A percentile compares a stretch with the other conserved stretches of the same genome.
These are phyloP conservation scores for Pholiota adiposa DNA, from an alignment of 1,284 basidiomycete genomes.

Conservation along the genomic window DNA sequence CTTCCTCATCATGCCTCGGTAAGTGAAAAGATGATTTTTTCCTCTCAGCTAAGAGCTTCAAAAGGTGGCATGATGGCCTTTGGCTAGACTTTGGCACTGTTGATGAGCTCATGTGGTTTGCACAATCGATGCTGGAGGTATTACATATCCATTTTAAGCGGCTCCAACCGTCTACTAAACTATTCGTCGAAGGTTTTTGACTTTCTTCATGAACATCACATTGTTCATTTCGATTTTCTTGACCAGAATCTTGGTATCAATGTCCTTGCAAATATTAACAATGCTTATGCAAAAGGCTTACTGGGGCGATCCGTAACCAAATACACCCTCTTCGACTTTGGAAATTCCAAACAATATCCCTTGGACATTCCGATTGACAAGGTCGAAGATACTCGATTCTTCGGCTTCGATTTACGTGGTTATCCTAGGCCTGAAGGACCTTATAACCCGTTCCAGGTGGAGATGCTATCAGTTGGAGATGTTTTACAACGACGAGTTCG, in stretches of 20 bases:
- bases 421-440: background rate
- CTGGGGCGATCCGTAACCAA: background rate
- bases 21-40: background rate
- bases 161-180: too few relatives aligned
- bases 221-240: slow-evolving; percentile 12
- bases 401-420: background rate
- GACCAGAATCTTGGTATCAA: slow-evolving; percentile 9
- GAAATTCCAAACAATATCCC: slow-evolving; percentile 11
- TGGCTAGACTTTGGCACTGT: slow-evolving; percentile 8
- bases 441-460: slow-evolving; percentile 14
- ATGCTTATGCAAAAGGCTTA: background rate
- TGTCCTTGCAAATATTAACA: background rate
- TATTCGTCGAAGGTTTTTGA: slow-evolving; percentile 6
- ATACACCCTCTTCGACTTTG: slow-evolving; percentile 15
- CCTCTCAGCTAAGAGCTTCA: background rate
- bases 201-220: slow-evolving; percentile 14
- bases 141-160: too few relatives aligned
- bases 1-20: slow-evolving; percentile 19
- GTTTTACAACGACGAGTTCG: slow-evolving; percentile 7
- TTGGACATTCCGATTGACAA: background rate
- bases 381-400: background rate
- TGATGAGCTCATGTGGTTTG: slow-evolving; percentile 1
- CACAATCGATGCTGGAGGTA: slow-evolving; percentile 4
- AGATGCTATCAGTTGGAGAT: slow-evolving; percentile 1
- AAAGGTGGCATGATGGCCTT: slow-evolving; percentile 10